phyloP scores from a whole-genome alignment of 2,329 filamentous ascomycete species.

The Dichotomopilus funicola region DNA sequence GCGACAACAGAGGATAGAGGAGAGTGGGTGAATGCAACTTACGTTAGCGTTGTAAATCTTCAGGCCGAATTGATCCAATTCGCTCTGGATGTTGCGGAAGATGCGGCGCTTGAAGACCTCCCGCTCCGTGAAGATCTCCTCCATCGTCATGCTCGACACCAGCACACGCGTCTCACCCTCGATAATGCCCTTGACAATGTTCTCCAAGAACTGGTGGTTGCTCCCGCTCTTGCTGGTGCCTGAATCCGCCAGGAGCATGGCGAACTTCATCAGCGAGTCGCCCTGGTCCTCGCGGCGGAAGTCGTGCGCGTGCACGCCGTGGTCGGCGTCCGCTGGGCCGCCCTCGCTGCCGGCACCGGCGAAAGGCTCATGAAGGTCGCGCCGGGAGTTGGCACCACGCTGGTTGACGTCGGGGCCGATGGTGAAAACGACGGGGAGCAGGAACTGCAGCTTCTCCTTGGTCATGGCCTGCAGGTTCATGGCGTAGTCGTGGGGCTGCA shows the following conservation, averaged over 20 bases:
- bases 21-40: not conserved
- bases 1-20: not conserved
- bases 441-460: slow-evolving; percentile 77
- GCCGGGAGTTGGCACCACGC: slow-evolving; percentile 39
- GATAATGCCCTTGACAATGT: slow-evolving; percentile 85
- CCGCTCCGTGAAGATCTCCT: slow-evolving; percentile 55
- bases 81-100: slow-evolving; percentile 68
- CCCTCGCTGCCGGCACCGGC: slow-evolving; percentile 11
- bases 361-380: not conserved
- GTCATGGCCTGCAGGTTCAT: slow-evolving; percentile 86
- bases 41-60: slow-evolving; percentile 64
- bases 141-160: slow-evolving; percentile 86
- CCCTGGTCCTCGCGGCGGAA: slow-evolving; percentile 43
- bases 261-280: slow-evolving; percentile 72
- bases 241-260: slow-evolving; percentile 65
- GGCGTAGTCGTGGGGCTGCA: slow-evolving; percentile 73
- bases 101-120: slow-evolving; percentile 54
- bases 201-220: slow-evolving; percentile 60
- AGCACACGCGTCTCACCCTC: slow-evolving; percentile 81
- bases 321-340: slow-evolving; percentile 20
- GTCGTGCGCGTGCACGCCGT: slow-evolving; percentile 19
- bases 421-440: slow-evolving; percentile 77
- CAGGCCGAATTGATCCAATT: slow-evolving; percentile 74
- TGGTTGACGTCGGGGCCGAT: slow-evolving; percentile 70
- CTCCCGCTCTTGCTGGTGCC: slow-evolving; percentile 35